phyloP scores from a whole-genome alignment of 768 basidiomycete species.

The Pleurotus tuber-regium region DNA sequence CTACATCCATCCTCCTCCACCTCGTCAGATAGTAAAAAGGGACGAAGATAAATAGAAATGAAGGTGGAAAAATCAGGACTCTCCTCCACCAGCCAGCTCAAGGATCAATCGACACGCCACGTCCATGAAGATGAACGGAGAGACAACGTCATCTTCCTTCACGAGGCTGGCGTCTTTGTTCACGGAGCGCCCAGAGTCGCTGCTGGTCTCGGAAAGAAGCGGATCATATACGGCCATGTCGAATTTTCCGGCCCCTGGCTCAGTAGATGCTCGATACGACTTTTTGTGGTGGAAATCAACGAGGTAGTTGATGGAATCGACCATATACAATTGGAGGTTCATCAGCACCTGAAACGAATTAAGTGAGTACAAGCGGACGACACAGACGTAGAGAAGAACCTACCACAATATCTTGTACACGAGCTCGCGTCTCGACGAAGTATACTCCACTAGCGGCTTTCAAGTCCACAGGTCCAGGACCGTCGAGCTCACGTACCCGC shows the following conservation, averaged over 20 bases:
- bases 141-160: slow-evolving; percentile 65
- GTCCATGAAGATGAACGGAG: slow-evolving; percentile 96
- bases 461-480: slow-evolving; percentile 55
- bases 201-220: slow-evolving; percentile 46
- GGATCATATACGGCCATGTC: slow-evolving; percentile 60
- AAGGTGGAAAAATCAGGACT: slow-evolving; percentile 15
- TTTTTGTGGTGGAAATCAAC: slow-evolving; percentile 99
- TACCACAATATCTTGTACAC: slow-evolving; percentile 91
- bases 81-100: slow-evolving; percentile 75
- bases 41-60: neutral
- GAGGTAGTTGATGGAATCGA: slow-evolving; percentile 93
- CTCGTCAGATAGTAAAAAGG: too few relatives aligned
- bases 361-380: neutral
- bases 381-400: slow-evolving; percentile 24
- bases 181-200: slow-evolving; percentile 55
- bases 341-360: slow-evolving; percentile 68
- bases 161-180: slow-evolving; percentile 42
- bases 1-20: neutral
- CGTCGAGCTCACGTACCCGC: slow-evolving; percentile 61
- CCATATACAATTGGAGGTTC: slow-evolving; percentile 97
- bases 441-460: slow-evolving; percentile 77
- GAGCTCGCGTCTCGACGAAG: slow-evolving; percentile 90
- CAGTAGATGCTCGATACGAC: slow-evolving; percentile 75
- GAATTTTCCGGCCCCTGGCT: slow-evolving; percentile 66
- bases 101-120: slow-evolving; percentile 91